Percentiles rank a stretch among this genome's conserved stretches.
Conservation (phyloP, 2,329 filamentous ascomycete genomes). For the Exophiala sideris region DNA sequence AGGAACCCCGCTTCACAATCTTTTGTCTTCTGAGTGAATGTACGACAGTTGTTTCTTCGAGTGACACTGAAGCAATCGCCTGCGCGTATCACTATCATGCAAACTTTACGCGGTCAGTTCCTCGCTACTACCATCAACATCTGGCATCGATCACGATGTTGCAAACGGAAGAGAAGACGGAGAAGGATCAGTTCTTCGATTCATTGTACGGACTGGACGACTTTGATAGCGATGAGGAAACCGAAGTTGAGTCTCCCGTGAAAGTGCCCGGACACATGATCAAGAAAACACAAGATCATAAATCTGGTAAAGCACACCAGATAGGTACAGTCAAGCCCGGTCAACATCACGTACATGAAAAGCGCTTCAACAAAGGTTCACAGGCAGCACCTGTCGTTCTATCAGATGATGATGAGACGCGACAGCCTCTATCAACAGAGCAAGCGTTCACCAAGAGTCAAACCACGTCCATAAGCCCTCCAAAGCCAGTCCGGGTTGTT, state of each 20-base stretch:
- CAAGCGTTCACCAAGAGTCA: too few relatives aligned
- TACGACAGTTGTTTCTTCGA: conserved; percentile 1
- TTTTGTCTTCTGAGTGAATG: conserved; percentile 1
- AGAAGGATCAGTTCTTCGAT: conserved; percentile 27
- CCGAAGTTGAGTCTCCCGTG: conserved; percentile 24
- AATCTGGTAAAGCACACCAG: too few relatives aligned
- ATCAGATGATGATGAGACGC: too few relatives aligned
- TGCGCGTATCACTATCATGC: not conserved
- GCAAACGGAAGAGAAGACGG: conserved; percentile 14
- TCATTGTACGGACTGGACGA: conserved; percentile 27
- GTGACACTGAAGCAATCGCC: not conserved
- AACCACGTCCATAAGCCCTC: too few relatives aligned
- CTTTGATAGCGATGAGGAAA: conserved; percentile 26
- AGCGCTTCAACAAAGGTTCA: too few relatives aligned
- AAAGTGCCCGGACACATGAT: not conserved
- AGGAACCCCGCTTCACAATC: conserved; percentile 11
- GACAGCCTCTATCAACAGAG: not conserved
- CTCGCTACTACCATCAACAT: not conserved
- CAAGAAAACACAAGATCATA: not conserved
- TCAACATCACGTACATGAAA: too few relatives aligned
- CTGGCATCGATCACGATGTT: conserved; percentile 12
- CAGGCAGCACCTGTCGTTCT: too few relatives aligned
- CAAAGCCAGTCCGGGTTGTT: too few relatives aligned
- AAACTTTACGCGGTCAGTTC: not conserved
- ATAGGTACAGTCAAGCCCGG: too few relatives aligned